Percentiles rank a stretch among this genome's conserved stretches.
Evolutionary conservation across 805 yeast genomes (phyloP).

Genomic region (Ogataea pini): DNA sequence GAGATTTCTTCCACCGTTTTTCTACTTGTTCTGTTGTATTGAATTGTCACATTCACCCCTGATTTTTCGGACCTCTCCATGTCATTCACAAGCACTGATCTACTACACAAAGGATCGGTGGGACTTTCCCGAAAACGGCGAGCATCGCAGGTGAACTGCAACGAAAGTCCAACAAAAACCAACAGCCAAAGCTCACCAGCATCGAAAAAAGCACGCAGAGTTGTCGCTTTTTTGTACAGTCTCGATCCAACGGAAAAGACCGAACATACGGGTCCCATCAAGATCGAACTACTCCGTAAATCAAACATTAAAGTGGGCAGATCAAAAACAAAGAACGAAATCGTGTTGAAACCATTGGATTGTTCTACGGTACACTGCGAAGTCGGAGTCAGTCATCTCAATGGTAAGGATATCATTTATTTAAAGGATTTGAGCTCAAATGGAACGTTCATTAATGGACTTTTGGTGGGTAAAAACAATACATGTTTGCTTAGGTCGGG

Average conservation of each 20-base stretch:
- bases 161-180: not conserved
- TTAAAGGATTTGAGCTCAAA: slow-evolving; percentile 61
- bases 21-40: too few species aligned
- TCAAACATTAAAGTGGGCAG: slow-evolving; percentile 27
- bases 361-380: slow-evolving; percentile 68
- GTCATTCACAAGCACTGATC: not conserved
- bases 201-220: slow-evolving; percentile 6
- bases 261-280: slow-evolving; percentile 8
- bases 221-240: slow-evolving; percentile 17
- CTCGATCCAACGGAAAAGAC: slow-evolving; percentile 13
- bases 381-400: slow-evolving; percentile 43
- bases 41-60: not conserved
- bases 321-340: slow-evolving; percentile 49
- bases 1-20: too few species aligned
- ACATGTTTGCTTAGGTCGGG: slow-evolving; percentile 58
- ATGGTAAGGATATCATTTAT: slow-evolving; percentile 41
- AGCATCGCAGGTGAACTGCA: slow-evolving; percentile 6
- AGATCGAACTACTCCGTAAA: slow-evolving; percentile 19
- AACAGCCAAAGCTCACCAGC: slow-evolving; percentile 7
- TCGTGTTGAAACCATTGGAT: slow-evolving; percentile 46
- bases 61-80: not conserved
- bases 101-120: slow-evolving; percentile 5
- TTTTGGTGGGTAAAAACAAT: slow-evolving; percentile 48
- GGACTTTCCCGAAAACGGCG: slow-evolving; percentile 21
- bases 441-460: slow-evolving; percentile 68